These are phyloP conservation scores for Phytopythium sindhum DNA, from an alignment of 352 stramenopile species.

Conservation along the genomic window DNA sequence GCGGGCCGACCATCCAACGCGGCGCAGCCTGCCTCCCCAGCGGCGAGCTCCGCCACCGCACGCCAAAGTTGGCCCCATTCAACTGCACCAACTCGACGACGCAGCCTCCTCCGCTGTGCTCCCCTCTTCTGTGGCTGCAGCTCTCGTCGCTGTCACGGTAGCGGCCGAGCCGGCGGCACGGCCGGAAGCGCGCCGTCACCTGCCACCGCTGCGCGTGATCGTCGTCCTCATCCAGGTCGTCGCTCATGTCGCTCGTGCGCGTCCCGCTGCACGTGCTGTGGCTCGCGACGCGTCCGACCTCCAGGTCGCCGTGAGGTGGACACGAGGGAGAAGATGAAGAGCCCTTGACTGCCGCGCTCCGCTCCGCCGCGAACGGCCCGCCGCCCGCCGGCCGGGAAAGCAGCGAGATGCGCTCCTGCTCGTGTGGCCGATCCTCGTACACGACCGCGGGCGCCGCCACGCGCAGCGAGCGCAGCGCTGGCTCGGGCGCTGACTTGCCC, in stretches of 20 bases:
- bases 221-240: slow-evolving; percentile 4
- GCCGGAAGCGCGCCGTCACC: slow-evolving; percentile 11
- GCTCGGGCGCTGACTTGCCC: slow-evolving; percentile 4
- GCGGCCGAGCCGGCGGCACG: not conserved
- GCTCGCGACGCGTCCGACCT: slow-evolving; percentile 3
- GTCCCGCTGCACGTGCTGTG: slow-evolving; percentile 1
- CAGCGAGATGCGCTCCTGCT: slow-evolving; percentile 25
- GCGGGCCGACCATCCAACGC: slow-evolving; percentile 62
- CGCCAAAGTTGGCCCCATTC: slow-evolving; percentile 45
- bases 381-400: slow-evolving; percentile 10
- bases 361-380: slow-evolving; percentile 10
- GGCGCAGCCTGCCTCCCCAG: slow-evolving; percentile 13
- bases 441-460: slow-evolving; percentile 13
- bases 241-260: slow-evolving; percentile 1
- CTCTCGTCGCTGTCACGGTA: not conserved
- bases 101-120: slow-evolving; percentile 1
- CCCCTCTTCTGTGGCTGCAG: not conserved
- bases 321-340: not conserved
- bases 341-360: not conserved
- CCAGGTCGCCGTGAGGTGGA: slow-evolving; percentile 7
- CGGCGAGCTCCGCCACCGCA: slow-evolving; percentile 31
- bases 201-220: slow-evolving; percentile 13
- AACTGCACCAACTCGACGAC: slow-evolving; percentile 56
- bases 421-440: slow-evolving; percentile 17
- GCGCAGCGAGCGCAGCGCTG: slow-evolving; percentile 18